These are phyloP conservation scores for Hygrocybe coccinea DNA, from an alignment of 768 basidiomycete species.

Conservation along the genomic window DNA sequence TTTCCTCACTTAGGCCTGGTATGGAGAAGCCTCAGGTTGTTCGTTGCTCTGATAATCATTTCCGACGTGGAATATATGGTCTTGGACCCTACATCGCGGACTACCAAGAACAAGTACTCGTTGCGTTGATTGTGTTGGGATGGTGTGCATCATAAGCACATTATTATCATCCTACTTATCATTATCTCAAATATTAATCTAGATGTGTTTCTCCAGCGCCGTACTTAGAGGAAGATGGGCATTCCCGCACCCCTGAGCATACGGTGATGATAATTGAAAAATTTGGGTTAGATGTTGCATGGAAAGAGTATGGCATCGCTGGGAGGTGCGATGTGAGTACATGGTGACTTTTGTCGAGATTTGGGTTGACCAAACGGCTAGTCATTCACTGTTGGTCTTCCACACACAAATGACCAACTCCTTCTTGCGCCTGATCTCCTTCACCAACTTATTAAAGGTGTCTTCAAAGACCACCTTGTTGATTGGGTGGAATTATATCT, in stretches of 20 bases:
- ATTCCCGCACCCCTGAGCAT: no score
- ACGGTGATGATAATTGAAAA: constrained; percentile 13
- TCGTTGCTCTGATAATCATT: constrained; percentile 25
- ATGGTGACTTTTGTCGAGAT: not conserved
- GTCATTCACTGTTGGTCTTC: constrained; percentile 35
- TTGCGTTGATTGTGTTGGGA: constrained; percentile 19
- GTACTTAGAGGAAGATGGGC: no score
- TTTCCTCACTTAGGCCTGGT: constrained; percentile 14
- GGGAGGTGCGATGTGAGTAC: constrained; percentile 29
- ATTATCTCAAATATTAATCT: no score
- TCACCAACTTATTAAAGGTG: constrained; percentile 40
- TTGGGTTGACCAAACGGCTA: constrained; percentile 7
- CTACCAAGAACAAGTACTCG: constrained; percentile 24
- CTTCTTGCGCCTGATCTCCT: constrained; percentile 32
- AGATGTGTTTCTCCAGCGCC: no score
- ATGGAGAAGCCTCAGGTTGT: constrained; percentile 25
- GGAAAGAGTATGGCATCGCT: constrained; percentile 32
- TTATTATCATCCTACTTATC: constrained; percentile 7
- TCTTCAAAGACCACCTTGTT: constrained; percentile 40
- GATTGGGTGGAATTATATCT: constrained; percentile 34
- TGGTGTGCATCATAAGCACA: constrained; percentile 22
- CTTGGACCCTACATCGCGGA: constrained; percentile 27
- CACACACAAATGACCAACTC: constrained; percentile 32
- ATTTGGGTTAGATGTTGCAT: constrained; percentile 19
- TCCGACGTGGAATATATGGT: constrained; percentile 18